A percentile compares a stretch with the other conserved stretches of the same genome.
Conservation (phyloP, 805 yeast genomes). For the Jamesozyma jinghongensis region DNA sequence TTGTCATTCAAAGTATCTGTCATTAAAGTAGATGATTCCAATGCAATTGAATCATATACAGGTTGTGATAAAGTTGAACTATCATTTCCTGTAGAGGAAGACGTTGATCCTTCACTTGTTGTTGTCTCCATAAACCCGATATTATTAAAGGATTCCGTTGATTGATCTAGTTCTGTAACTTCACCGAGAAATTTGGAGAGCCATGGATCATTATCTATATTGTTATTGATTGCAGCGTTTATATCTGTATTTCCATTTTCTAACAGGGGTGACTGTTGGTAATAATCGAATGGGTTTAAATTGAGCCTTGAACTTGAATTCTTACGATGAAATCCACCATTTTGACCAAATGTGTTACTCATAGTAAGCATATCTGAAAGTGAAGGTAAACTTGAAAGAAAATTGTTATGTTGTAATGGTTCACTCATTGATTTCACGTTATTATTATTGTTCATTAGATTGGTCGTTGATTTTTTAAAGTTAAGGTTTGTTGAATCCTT, state of each 20-base stretch:
- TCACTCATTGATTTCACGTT: not conserved
- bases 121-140: conserved; percentile 40
- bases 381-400: conserved; percentile 28
- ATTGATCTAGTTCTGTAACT: not conserved
- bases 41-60: too few species aligned
- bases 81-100: too few species aligned
- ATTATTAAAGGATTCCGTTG: conserved; percentile 38
- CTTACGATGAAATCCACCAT: conserved; percentile 29
- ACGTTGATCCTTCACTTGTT: too few species aligned
- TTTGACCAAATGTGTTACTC: conserved; percentile 34
- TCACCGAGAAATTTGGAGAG: conserved; percentile 7
- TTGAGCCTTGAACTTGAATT: conserved; percentile 21
- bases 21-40: too few species aligned
- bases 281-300: conserved; percentile 26
- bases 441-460: not conserved
- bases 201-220: conserved; percentile 8
- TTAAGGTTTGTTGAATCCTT: not conserved
- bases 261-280: not conserved
- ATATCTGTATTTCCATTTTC: not conserved
- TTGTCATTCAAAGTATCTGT: not conserved
- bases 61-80: conserved; percentile 1
- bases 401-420: conserved; percentile 2
- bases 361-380: conserved; percentile 34
- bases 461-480: not conserved
- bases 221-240: not conserved